Conservation (phyloP, 805 yeast species). For the Yamadazyma akitaensis region DNA sequence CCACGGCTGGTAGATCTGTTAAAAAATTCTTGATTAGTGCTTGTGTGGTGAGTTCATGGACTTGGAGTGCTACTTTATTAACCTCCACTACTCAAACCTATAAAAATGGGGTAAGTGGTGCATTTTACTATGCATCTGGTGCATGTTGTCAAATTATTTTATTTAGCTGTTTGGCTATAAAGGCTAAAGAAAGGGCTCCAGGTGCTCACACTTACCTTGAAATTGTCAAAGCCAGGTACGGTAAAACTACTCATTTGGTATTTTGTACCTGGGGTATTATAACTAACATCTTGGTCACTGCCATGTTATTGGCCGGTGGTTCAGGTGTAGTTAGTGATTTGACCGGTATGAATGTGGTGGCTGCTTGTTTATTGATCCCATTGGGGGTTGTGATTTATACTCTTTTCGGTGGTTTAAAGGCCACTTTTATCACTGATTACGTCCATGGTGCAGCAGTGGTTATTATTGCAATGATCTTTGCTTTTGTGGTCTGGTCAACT, state of each 20-base stretch:
- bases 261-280: constrained; percentile 79
- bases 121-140: constrained; percentile 85
- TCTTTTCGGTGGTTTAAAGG: constrained; percentile 44
- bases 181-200: constrained; percentile 86
- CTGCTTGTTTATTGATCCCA: constrained; percentile 80
- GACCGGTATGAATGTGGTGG: constrained; percentile 77
- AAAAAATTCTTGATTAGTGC: constrained; percentile 81
- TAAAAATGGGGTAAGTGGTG: constrained; percentile 71
- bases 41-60: constrained; percentile 93
- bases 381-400: constrained; percentile 59
- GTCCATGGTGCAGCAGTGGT: constrained; percentile 56
- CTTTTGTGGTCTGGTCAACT: constrained; percentile 76
- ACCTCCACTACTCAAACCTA: constrained; percentile 70
- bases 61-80: constrained; percentile 49
- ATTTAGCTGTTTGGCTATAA: constrained; percentile 84
- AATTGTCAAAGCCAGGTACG: constrained; percentile 77
- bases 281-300: constrained; percentile 86
- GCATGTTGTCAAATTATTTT: constrained; percentile 85
- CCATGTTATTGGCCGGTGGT: constrained; percentile 89
- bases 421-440: constrained; percentile 44
- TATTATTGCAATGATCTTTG: constrained; percentile 75
- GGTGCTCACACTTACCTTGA: constrained; percentile 90
- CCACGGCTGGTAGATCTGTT: constrained; percentile 89
- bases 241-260: constrained; percentile 65
- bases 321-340: constrained; percentile 76